Conservation (phyloP, 1,139 yeast species). For the Blastobotrys persicus region DNA sequence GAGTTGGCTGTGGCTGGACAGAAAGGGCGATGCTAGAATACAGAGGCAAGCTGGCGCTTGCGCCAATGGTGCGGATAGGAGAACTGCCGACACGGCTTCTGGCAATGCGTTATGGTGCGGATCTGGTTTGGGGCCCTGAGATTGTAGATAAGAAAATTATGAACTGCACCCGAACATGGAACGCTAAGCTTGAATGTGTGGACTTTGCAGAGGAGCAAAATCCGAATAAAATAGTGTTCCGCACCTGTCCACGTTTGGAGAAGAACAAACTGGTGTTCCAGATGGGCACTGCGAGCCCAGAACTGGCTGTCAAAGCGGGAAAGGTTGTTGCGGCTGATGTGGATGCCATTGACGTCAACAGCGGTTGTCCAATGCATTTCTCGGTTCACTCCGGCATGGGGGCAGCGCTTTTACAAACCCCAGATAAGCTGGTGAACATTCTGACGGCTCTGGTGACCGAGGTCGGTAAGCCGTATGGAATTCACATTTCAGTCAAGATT, state of each 20-base stretch:
- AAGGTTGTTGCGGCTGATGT: constrained; percentile 76
- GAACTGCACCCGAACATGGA: constrained; percentile 62
- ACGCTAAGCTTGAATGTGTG: constrained; percentile 37
- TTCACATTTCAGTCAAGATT: constrained; percentile 88
- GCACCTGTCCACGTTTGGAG: constrained; percentile 67
- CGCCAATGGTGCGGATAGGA: constrained; percentile 94
- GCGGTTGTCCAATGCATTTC: constrained; percentile 77
- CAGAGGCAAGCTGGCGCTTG: constrained; percentile 65
- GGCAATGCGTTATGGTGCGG: constrained; percentile 83
- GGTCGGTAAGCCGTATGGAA: constrained; percentile 72
- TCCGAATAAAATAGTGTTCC: constrained; percentile 52
- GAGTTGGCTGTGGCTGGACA: not conserved
- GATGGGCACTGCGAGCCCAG: constrained; percentile 82
- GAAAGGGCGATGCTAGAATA: constrained; percentile 39
- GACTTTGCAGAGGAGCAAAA: constrained; percentile 41
- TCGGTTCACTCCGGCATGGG: constrained; percentile 96
- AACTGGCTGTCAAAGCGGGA: constrained; percentile 86
- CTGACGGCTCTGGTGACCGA: constrained; percentile 63
- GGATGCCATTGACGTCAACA: constrained; percentile 87
- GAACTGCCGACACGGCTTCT: constrained; percentile 85
- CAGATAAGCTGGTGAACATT: constrained; percentile 71
- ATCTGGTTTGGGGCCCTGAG: constrained; percentile 93
- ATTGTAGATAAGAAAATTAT: constrained; percentile 81
- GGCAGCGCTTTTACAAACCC: constrained; percentile 81
- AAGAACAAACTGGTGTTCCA: constrained; percentile 72